These are phyloP conservation scores for Erysiphe pulchra DNA, from an alignment of 2,329 filamentous ascomycete genomes.

Conservation along the genomic window DNA sequence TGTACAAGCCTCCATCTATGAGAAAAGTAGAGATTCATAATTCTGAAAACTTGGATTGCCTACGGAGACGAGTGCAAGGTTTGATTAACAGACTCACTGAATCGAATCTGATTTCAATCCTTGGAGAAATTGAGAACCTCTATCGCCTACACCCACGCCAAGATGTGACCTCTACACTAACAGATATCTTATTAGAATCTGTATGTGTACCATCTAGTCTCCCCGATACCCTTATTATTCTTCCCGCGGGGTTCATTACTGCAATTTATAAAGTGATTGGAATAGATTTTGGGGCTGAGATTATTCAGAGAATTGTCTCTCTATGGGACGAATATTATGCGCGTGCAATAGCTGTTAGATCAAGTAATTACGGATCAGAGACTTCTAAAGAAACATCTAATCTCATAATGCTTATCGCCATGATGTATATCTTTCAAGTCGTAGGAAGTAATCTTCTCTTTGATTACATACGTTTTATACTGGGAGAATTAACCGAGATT, in stretches of 20 bases:
- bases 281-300: constrained; percentile 67
- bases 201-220: constrained; percentile 55
- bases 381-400: constrained; percentile 43
- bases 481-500: constrained; percentile 50
- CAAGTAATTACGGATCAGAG: constrained; percentile 8
- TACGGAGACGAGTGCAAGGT: constrained; percentile 65
- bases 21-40: constrained; percentile 37
- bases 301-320: constrained; percentile 54
- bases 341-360: constrained; percentile 13
- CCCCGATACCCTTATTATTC: constrained; percentile 70
- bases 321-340: constrained; percentile 44
- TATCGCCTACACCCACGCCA: constrained; percentile 72
- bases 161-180: constrained; percentile 57
- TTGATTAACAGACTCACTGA: constrained; percentile 84
- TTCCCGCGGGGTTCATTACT: constrained; percentile 72
- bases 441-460: constrained; percentile 65
- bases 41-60: constrained; percentile 36
- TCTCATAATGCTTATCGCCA: constrained; percentile 54
- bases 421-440: constrained; percentile 82
- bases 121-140: constrained; percentile 57
- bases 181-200: constrained; percentile 53
- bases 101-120: constrained; percentile 62
- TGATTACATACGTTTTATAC: constrained; percentile 63
- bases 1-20: constrained; percentile 78
- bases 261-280: constrained; percentile 72